These are phyloP conservation scores for Trichoderma brevicompactum DNA, from an alignment of 2,329 filamentous ascomycete genomes.

Conservation along the genomic window DNA sequence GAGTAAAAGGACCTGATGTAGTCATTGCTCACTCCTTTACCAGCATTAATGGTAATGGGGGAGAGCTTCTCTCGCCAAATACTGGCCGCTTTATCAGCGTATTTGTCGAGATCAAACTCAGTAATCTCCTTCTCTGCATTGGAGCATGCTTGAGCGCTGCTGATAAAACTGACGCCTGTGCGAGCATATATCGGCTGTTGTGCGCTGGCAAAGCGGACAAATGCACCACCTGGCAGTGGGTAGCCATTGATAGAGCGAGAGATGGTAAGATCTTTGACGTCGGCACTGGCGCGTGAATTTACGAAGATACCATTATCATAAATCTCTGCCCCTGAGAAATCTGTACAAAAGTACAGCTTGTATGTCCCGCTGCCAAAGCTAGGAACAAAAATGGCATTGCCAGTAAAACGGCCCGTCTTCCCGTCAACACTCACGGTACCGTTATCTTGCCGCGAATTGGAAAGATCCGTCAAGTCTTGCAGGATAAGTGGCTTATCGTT, in stretches of 20 bases:
- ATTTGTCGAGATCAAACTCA: constrained; percentile 63
- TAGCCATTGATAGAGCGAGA: constrained; percentile 57
- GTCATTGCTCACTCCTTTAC: constrained; percentile 53
- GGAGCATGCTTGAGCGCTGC: constrained; percentile 65
- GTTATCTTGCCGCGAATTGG: constrained; percentile 62
- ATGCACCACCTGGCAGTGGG: constrained; percentile 64
- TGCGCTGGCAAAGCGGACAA: constrained; percentile 60
- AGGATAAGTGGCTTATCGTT: constrained; percentile 61
- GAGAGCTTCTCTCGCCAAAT: constrained; percentile 66
- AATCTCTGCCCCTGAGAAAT: constrained; percentile 63
- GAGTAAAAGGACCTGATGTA: constrained; percentile 70
- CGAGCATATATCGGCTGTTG: constrained; percentile 62
- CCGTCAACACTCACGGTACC: constrained; percentile 59
- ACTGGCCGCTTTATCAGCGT: constrained; percentile 55
- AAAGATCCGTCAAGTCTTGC: constrained; percentile 68
- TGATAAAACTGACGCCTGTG: constrained; percentile 73
- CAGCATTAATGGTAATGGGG: constrained; percentile 59
- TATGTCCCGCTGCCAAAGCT: constrained; percentile 69
- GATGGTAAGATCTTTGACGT: constrained; percentile 53
- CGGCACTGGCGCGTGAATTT: constrained; percentile 57
- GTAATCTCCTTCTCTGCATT: constrained; percentile 74
- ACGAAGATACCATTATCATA: constrained; percentile 65
- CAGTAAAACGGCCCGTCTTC: constrained; percentile 63
- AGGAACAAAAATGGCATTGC: constrained; percentile 64
- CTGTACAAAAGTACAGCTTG: constrained; percentile 66